phyloP scores from a whole-genome alignment of 2,329 filamentous ascomycete species.

The Truncatella angustata region DNA sequence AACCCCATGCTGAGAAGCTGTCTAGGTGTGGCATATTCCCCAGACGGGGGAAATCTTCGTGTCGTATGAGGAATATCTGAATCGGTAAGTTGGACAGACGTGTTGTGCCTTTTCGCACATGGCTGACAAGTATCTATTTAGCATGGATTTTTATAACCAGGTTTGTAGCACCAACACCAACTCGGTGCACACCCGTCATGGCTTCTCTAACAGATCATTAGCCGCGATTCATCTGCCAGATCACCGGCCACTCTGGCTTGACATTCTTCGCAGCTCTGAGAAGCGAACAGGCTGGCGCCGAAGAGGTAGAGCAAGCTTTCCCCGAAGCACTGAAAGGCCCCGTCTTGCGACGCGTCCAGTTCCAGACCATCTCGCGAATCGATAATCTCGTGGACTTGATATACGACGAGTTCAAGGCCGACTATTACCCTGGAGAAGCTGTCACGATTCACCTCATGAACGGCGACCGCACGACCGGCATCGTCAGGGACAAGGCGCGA shows the following conservation, averaged over 20 bases:
- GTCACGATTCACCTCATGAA: conserved; percentile 71
- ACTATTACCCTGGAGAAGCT: conserved; percentile 87
- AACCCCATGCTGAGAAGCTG: conserved; percentile 11
- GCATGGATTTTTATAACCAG: conserved; percentile 92
- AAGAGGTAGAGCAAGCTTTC: conserved; percentile 88
- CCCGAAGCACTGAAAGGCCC: conserved; percentile 89
- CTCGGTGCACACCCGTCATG: neutral
- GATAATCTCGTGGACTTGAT: conserved; percentile 73
- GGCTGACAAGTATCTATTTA: conserved; percentile 39
- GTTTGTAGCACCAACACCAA: conserved; percentile 43
- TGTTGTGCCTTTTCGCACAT: conserved; percentile 3
- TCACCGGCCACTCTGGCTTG: conserved; percentile 87
- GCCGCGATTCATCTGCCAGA: conserved; percentile 92
- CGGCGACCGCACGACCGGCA: conserved; percentile 68
- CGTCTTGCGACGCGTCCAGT: conserved; percentile 86
- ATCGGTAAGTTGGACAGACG: conserved; percentile 57
- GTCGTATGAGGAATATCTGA: conserved; percentile 84
- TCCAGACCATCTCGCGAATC: conserved; percentile 83
- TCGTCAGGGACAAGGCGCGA: conserved; percentile 81
- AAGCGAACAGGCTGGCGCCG: conserved; percentile 82
- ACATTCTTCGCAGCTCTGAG: conserved; percentile 90
- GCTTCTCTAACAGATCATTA: conserved; percentile 31
- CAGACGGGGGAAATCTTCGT: conserved; percentile 88
- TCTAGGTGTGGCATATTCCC: conserved; percentile 85
- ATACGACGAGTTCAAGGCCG: conserved; percentile 78